A percentile compares a stretch with the other conserved stretches of the same genome.
These are phyloP conservation scores for Sugiyamaella qingdaonensis DNA, from an alignment of 805 yeast genomes.

Conservation along the genomic window DNA sequence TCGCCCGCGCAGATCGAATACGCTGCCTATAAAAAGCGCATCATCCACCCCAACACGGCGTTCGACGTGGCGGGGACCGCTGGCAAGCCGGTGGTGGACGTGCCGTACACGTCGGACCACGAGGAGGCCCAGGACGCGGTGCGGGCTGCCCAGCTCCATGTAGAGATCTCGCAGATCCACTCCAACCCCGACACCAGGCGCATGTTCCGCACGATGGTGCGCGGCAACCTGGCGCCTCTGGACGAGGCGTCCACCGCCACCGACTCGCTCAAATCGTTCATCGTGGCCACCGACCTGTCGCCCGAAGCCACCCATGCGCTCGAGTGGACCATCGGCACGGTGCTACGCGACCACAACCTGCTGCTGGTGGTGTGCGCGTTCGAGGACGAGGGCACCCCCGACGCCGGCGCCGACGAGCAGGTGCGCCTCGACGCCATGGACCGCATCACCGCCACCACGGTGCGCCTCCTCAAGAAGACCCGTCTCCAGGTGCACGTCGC, in stretches of 20 bases:
- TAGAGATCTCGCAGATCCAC: constrained; percentile 53
- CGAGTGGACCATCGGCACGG: constrained; percentile 85
- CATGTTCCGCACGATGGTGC: constrained; percentile 63
- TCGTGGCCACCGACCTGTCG: constrained; percentile 76
- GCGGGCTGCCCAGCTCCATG: constrained; percentile 51
- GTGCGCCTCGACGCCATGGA: constrained; percentile 43
- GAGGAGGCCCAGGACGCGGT: constrained; percentile 62
- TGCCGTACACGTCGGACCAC: constrained; percentile 66
- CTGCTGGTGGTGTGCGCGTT: constrained; percentile 56
- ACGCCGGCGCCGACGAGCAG: constrained; percentile 31
- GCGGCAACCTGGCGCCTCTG: constrained; percentile 60
- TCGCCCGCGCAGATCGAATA: constrained; percentile 44
- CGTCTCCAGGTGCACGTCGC: constrained; percentile 70
- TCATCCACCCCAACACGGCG: constrained; percentile 55
- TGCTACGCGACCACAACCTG: constrained; percentile 77
- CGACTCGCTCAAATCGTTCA: constrained; percentile 46
- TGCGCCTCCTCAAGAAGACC: constrained; percentile 53
- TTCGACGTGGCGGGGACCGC: constrained; percentile 26
- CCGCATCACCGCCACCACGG: constrained; percentile 38
- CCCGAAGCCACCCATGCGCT: constrained; percentile 80
- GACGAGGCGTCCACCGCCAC: constrained; percentile 18
- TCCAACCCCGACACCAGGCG: constrained; percentile 50
- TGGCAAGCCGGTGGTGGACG: constrained; percentile 20
- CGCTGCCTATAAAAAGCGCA: constrained; percentile 53
- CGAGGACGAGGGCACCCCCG: constrained; percentile 28